These are phyloP conservation scores for Ophiostoma tasmaniense DNA, from an alignment of 2,329 filamentous ascomycete species.

Conservation along the genomic window DNA sequence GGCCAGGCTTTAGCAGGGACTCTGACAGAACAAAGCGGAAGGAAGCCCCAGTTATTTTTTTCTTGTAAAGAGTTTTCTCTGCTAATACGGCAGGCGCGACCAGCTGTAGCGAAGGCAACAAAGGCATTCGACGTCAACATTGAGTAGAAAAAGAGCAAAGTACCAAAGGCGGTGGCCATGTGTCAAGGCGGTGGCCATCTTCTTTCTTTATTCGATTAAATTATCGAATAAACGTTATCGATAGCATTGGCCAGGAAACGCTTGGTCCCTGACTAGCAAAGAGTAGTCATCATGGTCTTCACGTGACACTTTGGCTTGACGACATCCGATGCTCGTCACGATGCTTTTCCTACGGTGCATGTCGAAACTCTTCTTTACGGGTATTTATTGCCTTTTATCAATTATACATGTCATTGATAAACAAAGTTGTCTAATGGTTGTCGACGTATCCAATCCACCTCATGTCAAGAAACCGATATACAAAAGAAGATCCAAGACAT, in stretches of 20 bases:
- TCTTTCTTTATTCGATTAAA: not conserved
- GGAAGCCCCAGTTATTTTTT: not conserved
- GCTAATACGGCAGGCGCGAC: not conserved
- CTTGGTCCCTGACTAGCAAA: not conserved
- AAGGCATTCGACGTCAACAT: not conserved
- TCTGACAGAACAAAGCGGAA: slow-evolving; percentile 4
- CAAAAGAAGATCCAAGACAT: too few relatives aligned
- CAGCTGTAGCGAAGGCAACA: slow-evolving; percentile 4
- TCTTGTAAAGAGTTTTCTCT: slow-evolving; percentile 3
- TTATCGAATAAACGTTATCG: slow-evolving; percentile 8
- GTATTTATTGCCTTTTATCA: too few relatives aligned
- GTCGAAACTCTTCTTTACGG: too few relatives aligned
- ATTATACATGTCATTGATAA: too few relatives aligned
- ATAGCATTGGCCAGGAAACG: slow-evolving; percentile 19
- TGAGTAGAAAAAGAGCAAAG: slow-evolving; percentile 9
- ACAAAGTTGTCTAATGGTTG: too few relatives aligned
- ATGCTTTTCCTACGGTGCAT: too few relatives aligned
- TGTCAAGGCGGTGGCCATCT: not conserved
- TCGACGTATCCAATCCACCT: too few relatives aligned
- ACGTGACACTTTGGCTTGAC: not conserved
- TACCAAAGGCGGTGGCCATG: slow-evolving; percentile 1
- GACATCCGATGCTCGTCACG: not conserved
- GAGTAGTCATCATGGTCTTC: not conserved
- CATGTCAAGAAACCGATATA: too few relatives aligned
- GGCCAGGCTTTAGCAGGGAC: not conserved